phyloP scores from a whole-genome alignment of 1,284 basidiomycete species.

The Sparassis latifolia region DNA sequence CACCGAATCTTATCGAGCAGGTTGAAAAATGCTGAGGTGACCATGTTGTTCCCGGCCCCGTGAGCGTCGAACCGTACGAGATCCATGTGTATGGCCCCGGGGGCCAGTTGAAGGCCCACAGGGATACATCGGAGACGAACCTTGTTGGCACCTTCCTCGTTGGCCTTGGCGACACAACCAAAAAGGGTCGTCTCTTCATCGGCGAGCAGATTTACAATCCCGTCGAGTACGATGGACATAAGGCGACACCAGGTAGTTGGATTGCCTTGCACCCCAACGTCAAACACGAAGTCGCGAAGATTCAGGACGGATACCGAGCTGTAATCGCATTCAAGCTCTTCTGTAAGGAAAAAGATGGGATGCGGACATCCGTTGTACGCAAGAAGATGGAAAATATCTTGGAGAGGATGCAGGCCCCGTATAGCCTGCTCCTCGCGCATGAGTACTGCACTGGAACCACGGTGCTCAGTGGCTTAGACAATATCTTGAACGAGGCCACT shows the following conservation, averaged over 20 bases:
- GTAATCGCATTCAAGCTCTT: constrained; percentile 29
- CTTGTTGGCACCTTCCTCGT: constrained; percentile 20
- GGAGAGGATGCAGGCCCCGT: constrained; percentile 14
- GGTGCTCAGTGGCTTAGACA: constrained; percentile 21
- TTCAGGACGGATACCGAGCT: constrained; percentile 20
- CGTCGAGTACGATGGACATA: too few species aligned
- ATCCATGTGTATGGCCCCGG: constrained; percentile 24
- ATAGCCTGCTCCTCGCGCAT: constrained; percentile 23
- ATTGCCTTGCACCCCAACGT: constrained; percentile 34
- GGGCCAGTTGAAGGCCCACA: constrained; percentile 22
- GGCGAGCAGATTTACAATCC: background rate
- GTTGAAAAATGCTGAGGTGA: background rate
- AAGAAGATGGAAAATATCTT: constrained; percentile 5
- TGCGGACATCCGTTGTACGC: background rate
- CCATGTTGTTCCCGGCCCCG: background rate
- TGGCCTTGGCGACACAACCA: constrained; percentile 4
- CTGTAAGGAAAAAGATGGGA: background rate
- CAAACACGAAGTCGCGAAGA: constrained; percentile 21
- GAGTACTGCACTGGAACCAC: constrained; percentile 21
- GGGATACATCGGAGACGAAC: constrained; percentile 23
- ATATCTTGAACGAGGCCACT: constrained; percentile 15
- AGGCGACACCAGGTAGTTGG: constrained; percentile 14
- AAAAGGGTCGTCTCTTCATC: background rate
- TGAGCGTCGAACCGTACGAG: constrained; percentile 24
- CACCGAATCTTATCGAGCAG: background rate